These are phyloP conservation scores for Cutaneotrichosporon arboriforme DNA, from an alignment of 1,284 basidiomycete genomes.

Conservation along the genomic window DNA sequence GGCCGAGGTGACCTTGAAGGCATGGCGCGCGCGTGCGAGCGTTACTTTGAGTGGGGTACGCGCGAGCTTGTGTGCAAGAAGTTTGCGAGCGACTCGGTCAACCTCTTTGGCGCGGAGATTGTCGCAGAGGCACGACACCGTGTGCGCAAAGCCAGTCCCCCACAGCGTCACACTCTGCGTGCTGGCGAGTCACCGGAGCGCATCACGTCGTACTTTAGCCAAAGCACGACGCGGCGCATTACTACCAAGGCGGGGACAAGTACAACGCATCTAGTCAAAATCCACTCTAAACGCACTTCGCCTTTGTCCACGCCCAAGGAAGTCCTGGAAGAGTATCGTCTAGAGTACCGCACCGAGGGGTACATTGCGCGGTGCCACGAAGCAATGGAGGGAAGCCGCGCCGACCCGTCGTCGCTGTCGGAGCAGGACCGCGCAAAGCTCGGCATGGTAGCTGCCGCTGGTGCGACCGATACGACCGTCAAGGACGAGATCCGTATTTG, in stretches of 20 bases:
- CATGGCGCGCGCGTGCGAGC: constrained; percentile 70
- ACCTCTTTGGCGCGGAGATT: constrained; percentile 33
- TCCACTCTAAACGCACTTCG: constrained; percentile 29
- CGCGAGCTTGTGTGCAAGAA: constrained; percentile 52
- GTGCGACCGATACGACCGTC: background rate
- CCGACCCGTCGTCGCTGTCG: constrained; percentile 25
- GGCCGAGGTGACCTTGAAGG: constrained; percentile 56
- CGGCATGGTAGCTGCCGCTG: constrained; percentile 23
- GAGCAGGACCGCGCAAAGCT: constrained; percentile 12
- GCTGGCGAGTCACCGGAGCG: background rate
- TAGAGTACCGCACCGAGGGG: constrained; percentile 26
- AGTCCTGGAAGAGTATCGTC: constrained; percentile 31
- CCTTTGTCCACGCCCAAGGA: constrained; percentile 11
- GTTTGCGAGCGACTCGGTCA: constrained; percentile 36
- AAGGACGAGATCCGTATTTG: constrained; percentile 30
- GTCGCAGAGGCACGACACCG: constrained; percentile 23
- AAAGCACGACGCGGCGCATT: background rate
- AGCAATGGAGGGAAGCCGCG: constrained; percentile 38
- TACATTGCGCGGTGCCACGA: constrained; percentile 27
- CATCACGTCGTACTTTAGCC: constrained; percentile 21
- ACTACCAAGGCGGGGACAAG: background rate
- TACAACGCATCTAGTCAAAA: constrained; percentile 25
- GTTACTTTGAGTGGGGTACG: constrained; percentile 84
- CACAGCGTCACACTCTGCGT: background rate
- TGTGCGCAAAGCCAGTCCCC: background rate